These are phyloP conservation scores for Trichoderma sp. DNA, from an alignment of 2,329 filamentous ascomycete species.

Conservation along the genomic window DNA sequence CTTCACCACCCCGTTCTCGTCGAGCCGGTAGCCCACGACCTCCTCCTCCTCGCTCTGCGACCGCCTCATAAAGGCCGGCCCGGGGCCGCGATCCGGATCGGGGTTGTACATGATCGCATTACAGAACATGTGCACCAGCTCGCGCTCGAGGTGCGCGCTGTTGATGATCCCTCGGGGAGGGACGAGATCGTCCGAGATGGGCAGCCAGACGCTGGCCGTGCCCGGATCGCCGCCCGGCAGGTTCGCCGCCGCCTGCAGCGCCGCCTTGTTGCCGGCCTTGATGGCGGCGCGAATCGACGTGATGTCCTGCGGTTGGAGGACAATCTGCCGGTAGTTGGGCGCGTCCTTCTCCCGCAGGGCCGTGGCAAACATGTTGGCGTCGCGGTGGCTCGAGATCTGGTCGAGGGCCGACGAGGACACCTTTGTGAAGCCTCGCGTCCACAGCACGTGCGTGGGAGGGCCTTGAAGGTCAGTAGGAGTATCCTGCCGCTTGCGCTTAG, in stretches of 20 bases:
- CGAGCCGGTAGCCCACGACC: constrained; percentile 64
- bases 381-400: constrained; percentile 74
- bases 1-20: constrained; percentile 84
- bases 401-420: constrained; percentile 74
- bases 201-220: constrained; percentile 62
- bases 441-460: constrained; percentile 69
- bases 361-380: constrained; percentile 78
- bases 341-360: constrained; percentile 74
- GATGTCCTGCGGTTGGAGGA: constrained; percentile 74
- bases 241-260: constrained; percentile 60
- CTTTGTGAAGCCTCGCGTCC: constrained; percentile 74
- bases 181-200: constrained; percentile 73
- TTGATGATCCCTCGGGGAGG: constrained; percentile 92
- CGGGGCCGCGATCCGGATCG: constrained; percentile 72
- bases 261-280: constrained; percentile 69
- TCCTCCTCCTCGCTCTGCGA: constrained; percentile 50
- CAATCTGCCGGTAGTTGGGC: constrained; percentile 73
- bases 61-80: constrained; percentile 59
- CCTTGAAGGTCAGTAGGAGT: constrained; percentile 51
- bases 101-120: constrained; percentile 99
- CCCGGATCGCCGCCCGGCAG: constrained; percentile 63
- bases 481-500: constrained; percentile 62
- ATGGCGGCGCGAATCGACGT: constrained; percentile 77
- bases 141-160: constrained; percentile 86
- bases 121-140: constrained; percentile 94